Evolutionary conservation across 306 rosid genomes (phyloP).

Genomic region (Macrotyloma uniflorum): DNA sequence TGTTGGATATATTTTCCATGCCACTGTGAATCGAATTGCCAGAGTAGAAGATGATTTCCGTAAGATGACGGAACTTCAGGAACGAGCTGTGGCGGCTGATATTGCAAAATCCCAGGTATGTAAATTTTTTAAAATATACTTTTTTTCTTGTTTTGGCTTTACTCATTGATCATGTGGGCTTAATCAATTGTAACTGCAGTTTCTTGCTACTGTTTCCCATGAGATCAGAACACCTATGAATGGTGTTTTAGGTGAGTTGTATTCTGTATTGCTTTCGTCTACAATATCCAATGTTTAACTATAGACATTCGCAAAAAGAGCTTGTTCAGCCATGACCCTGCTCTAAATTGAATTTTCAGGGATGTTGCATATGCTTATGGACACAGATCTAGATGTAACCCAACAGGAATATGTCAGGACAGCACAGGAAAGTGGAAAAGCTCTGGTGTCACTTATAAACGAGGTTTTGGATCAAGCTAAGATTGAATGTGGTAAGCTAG

Average conservation of each 20-base stretch:
- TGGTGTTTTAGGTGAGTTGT: slow-evolving; percentile 90
- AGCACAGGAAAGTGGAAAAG: slow-evolving; percentile 96
- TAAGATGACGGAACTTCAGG: slow-evolving; percentile 77
- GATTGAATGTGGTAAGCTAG: slow-evolving; percentile 95
- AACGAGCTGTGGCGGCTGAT: slow-evolving; percentile 93
- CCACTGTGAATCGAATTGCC: slow-evolving; percentile 85
- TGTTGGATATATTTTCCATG: slow-evolving; percentile 79
- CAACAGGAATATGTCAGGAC: slow-evolving; percentile 91
- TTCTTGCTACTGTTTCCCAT: slow-evolving; percentile 97
- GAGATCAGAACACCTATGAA: slow-evolving; percentile 99
- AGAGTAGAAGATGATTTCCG: slow-evolving; percentile 84
- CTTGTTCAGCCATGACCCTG: slow-evolving; percentile 23
- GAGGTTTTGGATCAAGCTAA: slow-evolving; percentile 98
- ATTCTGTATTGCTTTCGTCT: slow-evolving; percentile 20
- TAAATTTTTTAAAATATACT: slow-evolving; percentile 14
- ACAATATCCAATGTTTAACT: slow-evolving; percentile 9
- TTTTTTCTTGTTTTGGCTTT: slow-evolving; percentile 22
- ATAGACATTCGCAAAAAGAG: neutral
- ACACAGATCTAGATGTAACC: slow-evolving; percentile 86
- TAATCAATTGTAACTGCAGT: slow-evolving; percentile 61
- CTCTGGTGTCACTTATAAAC: slow-evolving; percentile 88
- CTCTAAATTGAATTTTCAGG: slow-evolving; percentile 64
- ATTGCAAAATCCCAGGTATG: slow-evolving; percentile 94
- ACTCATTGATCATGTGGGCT: slow-evolving; percentile 11
- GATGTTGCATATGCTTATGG: slow-evolving; percentile 98